These are phyloP conservation scores for Trifolium dubium DNA, from an alignment of 306 rosid genomes.

Conservation along the genomic window DNA sequence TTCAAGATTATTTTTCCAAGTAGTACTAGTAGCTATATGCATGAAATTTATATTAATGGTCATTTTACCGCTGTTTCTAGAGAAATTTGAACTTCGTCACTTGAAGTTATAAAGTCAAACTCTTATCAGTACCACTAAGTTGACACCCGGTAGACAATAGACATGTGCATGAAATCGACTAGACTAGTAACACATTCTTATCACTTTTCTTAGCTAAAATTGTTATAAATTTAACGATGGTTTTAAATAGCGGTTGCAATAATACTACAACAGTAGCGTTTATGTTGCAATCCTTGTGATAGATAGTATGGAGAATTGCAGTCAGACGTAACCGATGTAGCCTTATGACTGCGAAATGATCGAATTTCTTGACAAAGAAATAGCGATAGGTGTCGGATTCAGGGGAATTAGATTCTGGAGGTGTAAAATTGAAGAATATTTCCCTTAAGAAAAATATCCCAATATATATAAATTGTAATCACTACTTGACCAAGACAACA, in stretches of 20 bases:
- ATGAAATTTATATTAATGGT: not conserved
- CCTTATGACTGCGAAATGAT: not conserved
- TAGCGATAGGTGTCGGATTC: not conserved
- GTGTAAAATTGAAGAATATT: not conserved
- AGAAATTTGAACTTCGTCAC: no score
- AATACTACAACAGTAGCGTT: no score
- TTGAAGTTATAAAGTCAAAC: no score
- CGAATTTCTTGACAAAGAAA: conserved; percentile 25
- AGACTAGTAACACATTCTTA: no score
- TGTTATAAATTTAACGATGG: no score
- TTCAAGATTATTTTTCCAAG: not conserved
- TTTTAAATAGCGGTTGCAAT: no score
- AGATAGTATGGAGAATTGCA: not conserved
- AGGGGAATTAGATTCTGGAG: conserved; percentile 9
- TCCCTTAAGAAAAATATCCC: conserved; percentile 1
- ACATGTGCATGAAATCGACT: no score
- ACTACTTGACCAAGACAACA: conserved; percentile 1
- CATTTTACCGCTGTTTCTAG: no score
- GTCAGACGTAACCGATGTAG: not conserved
- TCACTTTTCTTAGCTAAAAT: no score
- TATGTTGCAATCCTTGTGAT: no score
- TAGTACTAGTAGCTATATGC: not conserved
- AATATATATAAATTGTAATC: not conserved
- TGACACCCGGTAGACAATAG: no score
- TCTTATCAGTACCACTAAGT: no score